These are phyloP conservation scores for Dothideomycetes sp. DNA, from an alignment of 2,329 filamentous ascomycete genomes.

Conservation along the genomic window DNA sequence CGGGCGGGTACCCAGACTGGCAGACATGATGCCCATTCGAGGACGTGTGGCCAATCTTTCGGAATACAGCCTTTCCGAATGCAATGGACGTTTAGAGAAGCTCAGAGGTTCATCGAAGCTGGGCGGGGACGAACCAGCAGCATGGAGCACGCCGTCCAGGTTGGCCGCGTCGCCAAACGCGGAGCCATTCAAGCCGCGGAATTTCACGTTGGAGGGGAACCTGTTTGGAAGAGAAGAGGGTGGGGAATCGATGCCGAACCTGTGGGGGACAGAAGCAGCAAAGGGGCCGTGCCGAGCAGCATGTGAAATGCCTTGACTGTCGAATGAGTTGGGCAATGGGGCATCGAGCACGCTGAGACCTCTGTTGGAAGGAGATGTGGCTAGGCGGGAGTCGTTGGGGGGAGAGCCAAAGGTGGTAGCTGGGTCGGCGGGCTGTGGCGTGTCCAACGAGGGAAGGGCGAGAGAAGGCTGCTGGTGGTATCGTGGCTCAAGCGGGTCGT, in stretches of 20 bases:
- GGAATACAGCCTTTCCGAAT: constrained; percentile 49
- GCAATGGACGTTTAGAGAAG: constrained; percentile 53
- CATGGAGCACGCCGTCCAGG: constrained; percentile 23
- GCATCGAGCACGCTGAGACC: constrained; percentile 89
- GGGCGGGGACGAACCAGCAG: constrained; percentile 45
- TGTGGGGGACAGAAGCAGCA: constrained; percentile 83
- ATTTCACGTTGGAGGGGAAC: constrained; percentile 24
- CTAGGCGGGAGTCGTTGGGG: constrained; percentile 63
- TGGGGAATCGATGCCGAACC: constrained; percentile 80
- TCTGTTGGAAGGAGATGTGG: constrained; percentile 55
- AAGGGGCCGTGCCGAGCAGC: constrained; percentile 83
- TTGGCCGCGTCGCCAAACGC: constrained; percentile 46
- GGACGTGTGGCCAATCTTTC: constrained; percentile 20
- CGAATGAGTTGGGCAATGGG: constrained; percentile 85
- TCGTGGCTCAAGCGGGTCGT: constrained; percentile 2
- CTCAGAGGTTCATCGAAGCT: constrained; percentile 56
- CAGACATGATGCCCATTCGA: constrained; percentile 46
- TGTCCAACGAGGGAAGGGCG: not conserved
- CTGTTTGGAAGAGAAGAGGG: constrained; percentile 52
- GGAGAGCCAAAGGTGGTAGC: constrained; percentile 67
- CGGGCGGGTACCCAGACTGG: constrained; percentile 41
- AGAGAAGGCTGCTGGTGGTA: constrained; percentile 5
- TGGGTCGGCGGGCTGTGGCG: not conserved
- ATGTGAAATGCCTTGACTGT: constrained; percentile 89
- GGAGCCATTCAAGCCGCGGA: constrained; percentile 53